Evolutionary conservation across 805 yeast genomes (phyloP), one percentile per base, ranked within the genome.

Genomic region (Zygotorulaspora chibaensis): DNA sequence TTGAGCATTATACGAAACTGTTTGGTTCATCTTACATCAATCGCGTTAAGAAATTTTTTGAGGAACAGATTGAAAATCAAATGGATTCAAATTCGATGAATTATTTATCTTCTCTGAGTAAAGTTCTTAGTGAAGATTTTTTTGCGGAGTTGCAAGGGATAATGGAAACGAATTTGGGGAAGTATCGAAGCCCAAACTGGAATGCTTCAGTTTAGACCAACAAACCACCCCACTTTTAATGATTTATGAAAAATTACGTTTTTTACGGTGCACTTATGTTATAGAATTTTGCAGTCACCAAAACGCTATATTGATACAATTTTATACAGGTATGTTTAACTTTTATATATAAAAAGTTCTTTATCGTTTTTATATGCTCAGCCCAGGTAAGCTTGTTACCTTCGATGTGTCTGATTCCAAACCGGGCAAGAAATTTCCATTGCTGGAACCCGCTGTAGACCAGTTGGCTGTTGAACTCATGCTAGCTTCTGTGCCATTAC

Each of bases 11-110:
- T 38, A 43, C 53, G 8, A 41, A 53, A 29, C 36, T 52, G 33
- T 58, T 52, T 41, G 63, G 62, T 7, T 52, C 39, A 28, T 43
- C 51, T 10, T 59, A 59, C 34, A 49, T 58, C 27, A 53, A 56
- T 26, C 43, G 48, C 25, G 63, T 55, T 12, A 48, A 48, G 17
- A 40, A 42, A 13, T 56, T 56, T 35, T 47, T 50, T 36, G 48
- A 44, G 15, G 50, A 49, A 10, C 45, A 49, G 35, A 37, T 38
- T 27, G 45, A 43, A 25, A 15, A 30, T 35, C 34, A 37, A 16
- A 35, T 34, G 12, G 34, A 43, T 28, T 39, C 49, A 7, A 42
- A 38, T 13, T 26, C 38, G 15, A 30, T 34, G 44, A 48, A 49
- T 42, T 47, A 54, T 40, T 25, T 52, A 18, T 37, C 52, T 3